phyloP scores from a whole-genome alignment of 306 rosid genomes.

The Ormosia emarginata region DNA sequence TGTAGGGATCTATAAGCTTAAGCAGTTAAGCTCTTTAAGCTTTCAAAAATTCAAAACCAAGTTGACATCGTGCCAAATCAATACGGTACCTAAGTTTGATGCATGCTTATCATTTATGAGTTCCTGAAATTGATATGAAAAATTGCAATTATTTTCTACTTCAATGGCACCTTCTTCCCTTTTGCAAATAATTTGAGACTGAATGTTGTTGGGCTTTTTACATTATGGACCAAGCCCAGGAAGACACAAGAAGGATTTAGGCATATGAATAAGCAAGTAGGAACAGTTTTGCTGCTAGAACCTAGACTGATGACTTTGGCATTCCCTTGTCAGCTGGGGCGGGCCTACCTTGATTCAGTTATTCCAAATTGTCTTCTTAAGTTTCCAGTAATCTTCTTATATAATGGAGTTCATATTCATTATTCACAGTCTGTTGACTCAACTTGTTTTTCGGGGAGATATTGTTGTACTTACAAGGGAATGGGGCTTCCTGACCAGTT shows the following conservation, averaged over 20 bases:
- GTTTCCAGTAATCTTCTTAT: no score
- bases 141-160: neutral
- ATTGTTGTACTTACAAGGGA: no score
- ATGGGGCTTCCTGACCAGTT: no score
- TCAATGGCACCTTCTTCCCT: neutral
- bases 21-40: neutral
- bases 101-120: neutral
- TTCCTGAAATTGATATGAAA: neutral
- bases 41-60: neutral
- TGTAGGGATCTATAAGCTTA: neutral
- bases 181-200: neutral
- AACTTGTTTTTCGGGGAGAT: no score
- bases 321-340: neutral
- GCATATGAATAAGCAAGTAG: neutral
- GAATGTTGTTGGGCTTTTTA: neutral
- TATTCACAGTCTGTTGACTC: no score
- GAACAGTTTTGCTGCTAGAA: neutral
- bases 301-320: neutral
- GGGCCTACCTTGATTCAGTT: no score
- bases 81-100: neutral
- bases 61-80: neutral
- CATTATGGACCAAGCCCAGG: neutral
- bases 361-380: no score
- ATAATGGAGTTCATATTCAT: no score
- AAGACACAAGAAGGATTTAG: neutral